These are phyloP conservation scores for Suhomyces faveliae DNA, from an alignment of 805 yeast species.

Conservation along the genomic window DNA sequence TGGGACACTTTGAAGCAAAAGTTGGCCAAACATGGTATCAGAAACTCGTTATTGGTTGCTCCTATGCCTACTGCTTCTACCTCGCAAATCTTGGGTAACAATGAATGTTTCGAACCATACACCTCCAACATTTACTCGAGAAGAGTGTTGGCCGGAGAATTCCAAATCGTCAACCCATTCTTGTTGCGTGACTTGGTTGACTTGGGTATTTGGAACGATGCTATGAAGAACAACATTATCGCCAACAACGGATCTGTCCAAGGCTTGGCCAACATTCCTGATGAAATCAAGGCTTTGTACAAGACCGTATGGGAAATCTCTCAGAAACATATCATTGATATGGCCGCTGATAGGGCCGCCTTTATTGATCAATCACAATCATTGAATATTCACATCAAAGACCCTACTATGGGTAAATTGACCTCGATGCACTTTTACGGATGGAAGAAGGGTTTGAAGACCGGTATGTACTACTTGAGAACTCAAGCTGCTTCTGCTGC, in stretches of 20 bases:
- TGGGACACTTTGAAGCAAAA: conserved; percentile 72
- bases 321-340: conserved; percentile 78
- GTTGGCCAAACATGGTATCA: conserved; percentile 62
- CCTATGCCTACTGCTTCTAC: conserved; percentile 99
- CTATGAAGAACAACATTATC: conserved; percentile 74
- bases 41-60: conserved; percentile 86
- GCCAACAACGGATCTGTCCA: conserved; percentile 85
- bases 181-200: conserved; percentile 78
- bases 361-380: conserved; percentile 58
- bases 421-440: conserved; percentile 46
- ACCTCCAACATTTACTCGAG: conserved; percentile 91
- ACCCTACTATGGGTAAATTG: conserved; percentile 38
- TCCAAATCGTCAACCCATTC: conserved; percentile 87
- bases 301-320: conserved; percentile 97
- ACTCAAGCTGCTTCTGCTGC: conserved; percentile 98
- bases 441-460: conserved; percentile 39
- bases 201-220: conserved; percentile 78
- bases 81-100: conserved; percentile 90
- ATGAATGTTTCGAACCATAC: conserved; percentile 94
- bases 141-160: conserved; percentile 90
- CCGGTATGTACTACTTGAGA: conserved; percentile 47
- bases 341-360: conserved; percentile 79
- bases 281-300: conserved; percentile 71
- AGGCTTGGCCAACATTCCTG: conserved; percentile 69
- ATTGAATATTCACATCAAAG: conserved; percentile 38